Conservation (phyloP, 1,284 basidiomycete genomes). For the Coniophora puteana region DNA sequence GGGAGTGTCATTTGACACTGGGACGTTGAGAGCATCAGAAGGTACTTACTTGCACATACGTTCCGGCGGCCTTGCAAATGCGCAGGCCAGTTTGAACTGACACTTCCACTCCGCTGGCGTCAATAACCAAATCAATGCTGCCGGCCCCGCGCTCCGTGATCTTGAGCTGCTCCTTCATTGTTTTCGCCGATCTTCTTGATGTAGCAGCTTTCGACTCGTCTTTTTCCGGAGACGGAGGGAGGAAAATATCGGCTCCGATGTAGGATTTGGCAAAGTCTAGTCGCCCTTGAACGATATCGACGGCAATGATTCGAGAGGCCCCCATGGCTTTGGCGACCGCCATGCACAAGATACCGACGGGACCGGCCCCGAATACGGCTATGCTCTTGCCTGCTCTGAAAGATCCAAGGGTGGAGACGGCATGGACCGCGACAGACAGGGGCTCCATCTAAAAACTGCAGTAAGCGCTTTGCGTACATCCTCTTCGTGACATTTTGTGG, state of each 20-base stretch:
- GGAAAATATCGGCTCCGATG: slow-evolving; percentile 80
- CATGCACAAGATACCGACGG: slow-evolving; percentile 90
- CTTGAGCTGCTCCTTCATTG: slow-evolving; percentile 53
- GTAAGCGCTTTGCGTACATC: too few relatives aligned
- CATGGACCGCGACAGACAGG: slow-evolving; percentile 90
- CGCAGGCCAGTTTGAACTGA: slow-evolving; percentile 83
- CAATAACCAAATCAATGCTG: slow-evolving; percentile 71
- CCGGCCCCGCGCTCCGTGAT: slow-evolving; percentile 57
- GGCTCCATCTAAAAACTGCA: slow-evolving; percentile 88
- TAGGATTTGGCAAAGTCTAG: slow-evolving; percentile 87
- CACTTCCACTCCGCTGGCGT: slow-evolving; percentile 87
- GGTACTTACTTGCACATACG: slow-evolving; percentile 59
- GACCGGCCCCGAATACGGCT: slow-evolving; percentile 86
- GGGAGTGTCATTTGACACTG: not conserved
- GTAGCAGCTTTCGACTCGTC: slow-evolving; percentile 70
- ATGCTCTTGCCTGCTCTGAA: slow-evolving; percentile 74
- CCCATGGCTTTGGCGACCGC: slow-evolving; percentile 90
- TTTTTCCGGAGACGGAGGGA: slow-evolving; percentile 58
- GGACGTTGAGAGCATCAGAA: too few relatives aligned
- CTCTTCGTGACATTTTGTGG: too few relatives aligned
- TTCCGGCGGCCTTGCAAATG: slow-evolving; percentile 72
- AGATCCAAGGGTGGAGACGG: slow-evolving; percentile 74
- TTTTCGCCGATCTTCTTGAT: slow-evolving; percentile 62
- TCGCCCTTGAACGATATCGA: slow-evolving; percentile 82
- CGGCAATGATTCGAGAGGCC: slow-evolving; percentile 74